These are phyloP conservation scores for Brassica juncea DNA, from an alignment of 345 rosid genomes.

Conservation along the genomic window DNA sequence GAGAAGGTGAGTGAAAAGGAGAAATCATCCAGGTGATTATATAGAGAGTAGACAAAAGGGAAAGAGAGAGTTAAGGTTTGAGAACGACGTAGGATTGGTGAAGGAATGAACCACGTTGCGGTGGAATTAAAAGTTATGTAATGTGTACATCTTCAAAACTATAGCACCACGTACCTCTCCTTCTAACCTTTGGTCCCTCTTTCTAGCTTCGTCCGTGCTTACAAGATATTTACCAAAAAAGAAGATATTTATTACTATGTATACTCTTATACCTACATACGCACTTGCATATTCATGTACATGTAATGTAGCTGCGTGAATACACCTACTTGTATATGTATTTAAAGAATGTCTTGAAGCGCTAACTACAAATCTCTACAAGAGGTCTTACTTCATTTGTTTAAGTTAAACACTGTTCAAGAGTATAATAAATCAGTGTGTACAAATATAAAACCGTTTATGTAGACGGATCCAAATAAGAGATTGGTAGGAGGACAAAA, in stretches of 20 bases:
- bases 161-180: conserved; percentile 35
- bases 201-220: conserved; percentile 13
- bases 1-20: conserved; percentile 22
- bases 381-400: not conserved
- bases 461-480: not conserved
- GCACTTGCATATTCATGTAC: conserved; percentile 17
- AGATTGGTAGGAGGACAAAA: not conserved
- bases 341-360: conserved; percentile 19
- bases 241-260: conserved; percentile 24
- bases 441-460: not conserved
- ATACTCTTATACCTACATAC: conserved; percentile 28
- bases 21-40: conserved; percentile 32
- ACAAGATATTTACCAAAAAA: conserved; percentile 17
- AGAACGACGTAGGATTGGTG: conserved; percentile 36
- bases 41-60: conserved; percentile 40
- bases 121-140: conserved; percentile 31
- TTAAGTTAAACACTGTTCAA: not conserved
- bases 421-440: not conserved
- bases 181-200: conserved; percentile 34
- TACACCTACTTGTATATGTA: conserved; percentile 33
- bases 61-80: conserved; percentile 23
- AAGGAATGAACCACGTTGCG: conserved; percentile 40
- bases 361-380: not conserved
- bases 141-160: conserved; percentile 27
- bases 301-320: conserved; percentile 3